Evolutionary conservation across 257 asterid species (phyloP).

Genomic region (Solanum rostratum): DNA sequence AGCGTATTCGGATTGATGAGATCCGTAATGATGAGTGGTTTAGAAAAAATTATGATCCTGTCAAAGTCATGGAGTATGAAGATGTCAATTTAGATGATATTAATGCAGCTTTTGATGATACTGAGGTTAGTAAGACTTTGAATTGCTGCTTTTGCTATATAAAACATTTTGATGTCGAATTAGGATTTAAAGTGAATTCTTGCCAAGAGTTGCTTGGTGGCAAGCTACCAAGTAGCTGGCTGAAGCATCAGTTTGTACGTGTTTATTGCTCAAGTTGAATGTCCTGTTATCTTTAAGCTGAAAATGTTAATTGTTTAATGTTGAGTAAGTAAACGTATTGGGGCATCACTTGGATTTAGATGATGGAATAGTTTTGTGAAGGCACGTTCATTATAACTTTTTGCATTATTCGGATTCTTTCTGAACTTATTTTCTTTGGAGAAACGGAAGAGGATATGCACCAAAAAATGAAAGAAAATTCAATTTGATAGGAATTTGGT

Average conservation of each 20-base stretch:
- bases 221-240: not conserved
- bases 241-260: not conserved
- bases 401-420: not conserved
- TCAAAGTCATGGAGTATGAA: conserved; percentile 61
- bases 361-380: not conserved
- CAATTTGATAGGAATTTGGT: not conserved
- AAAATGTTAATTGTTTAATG: not conserved
- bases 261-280: not conserved
- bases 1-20: conserved; percentile 86
- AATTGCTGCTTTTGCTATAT: not conserved
- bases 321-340: not conserved
- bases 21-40: conserved; percentile 95
- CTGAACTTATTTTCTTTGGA: not conserved
- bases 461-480: not conserved
- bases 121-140: conserved; percentile 56
- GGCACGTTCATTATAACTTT: not conserved
- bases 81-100: conserved; percentile 89
- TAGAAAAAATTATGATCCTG: conserved; percentile 63
- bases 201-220: not conserved
- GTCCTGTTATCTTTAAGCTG: not conserved
- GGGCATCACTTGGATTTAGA: not conserved
- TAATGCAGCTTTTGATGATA: conserved; percentile 94
- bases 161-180: not conserved
- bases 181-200: not conserved
- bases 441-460: not conserved